These are phyloP conservation scores for Ceratocystis cacaofunesta DNA, from an alignment of 2,329 filamentous ascomycete genomes.

Conservation along the genomic window DNA sequence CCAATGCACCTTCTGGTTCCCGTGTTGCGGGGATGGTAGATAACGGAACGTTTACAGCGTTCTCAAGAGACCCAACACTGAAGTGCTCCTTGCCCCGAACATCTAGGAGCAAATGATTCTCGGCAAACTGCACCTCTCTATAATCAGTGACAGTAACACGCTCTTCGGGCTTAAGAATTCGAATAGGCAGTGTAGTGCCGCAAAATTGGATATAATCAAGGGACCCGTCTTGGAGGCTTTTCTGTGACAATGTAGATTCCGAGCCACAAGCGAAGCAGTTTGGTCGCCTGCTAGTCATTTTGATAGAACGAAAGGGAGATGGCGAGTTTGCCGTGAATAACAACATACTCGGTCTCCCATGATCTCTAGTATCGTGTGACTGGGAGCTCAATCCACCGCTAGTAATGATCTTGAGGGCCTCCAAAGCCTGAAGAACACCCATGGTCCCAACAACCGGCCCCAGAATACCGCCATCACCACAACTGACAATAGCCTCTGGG, in stretches of 20 bases:
- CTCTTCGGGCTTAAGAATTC: slow-evolving; percentile 44
- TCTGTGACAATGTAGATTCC: slow-evolving; percentile 43
- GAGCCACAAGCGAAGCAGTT: slow-evolving; percentile 66
- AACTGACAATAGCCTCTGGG: slow-evolving; percentile 65
- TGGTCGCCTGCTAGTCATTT: slow-evolving; percentile 51
- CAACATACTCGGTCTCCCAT: slow-evolving; percentile 25
- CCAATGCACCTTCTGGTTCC: slow-evolving; percentile 17
- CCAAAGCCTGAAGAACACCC: slow-evolving; percentile 81
- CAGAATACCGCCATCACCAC: slow-evolving; percentile 82
- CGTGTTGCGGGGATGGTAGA: slow-evolving; percentile 37
- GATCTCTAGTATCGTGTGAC: neutral
- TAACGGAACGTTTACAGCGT: slow-evolving; percentile 56
- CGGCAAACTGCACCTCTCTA: slow-evolving; percentile 17
- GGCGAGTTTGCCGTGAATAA: slow-evolving; percentile 34
- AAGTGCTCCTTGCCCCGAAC: slow-evolving; percentile 77
- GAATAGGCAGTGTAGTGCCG: slow-evolving; percentile 42
- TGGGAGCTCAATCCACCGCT: slow-evolving; percentile 22
- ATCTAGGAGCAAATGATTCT: slow-evolving; percentile 53
- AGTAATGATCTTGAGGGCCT: slow-evolving; percentile 71
- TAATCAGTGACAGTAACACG: slow-evolving; percentile 54
- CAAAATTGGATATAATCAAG: slow-evolving; percentile 82
- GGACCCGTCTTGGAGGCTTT: slow-evolving; percentile 47
- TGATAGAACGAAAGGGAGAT: slow-evolving; percentile 54
- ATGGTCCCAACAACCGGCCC: slow-evolving; percentile 87
- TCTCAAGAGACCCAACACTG: slow-evolving; percentile 59